A percentile compares a stretch with the other conserved stretches of the same genome.
phyloP scores from a whole-genome alignment of 805 yeast species.

The Suhomyces tanzawaensis region DNA sequence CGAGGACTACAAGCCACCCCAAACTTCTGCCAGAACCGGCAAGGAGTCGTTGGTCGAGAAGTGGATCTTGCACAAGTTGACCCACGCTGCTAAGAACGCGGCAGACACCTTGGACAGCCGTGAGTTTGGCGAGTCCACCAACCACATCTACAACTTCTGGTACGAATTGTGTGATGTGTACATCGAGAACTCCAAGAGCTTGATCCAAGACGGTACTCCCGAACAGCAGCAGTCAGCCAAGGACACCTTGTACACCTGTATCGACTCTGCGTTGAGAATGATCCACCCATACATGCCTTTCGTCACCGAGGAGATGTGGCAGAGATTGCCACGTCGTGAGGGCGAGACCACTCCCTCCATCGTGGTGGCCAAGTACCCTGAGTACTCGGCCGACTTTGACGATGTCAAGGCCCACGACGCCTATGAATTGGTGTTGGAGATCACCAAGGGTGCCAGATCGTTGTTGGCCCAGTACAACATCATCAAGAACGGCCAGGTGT shows the following conservation, averaged over 20 bases:
- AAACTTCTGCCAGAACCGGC: conserved; percentile 60
- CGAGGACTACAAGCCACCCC: conserved; percentile 80
- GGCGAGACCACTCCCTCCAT: conserved; percentile 70
- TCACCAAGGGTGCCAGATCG: conserved; percentile 90
- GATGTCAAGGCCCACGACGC: conserved; percentile 66
- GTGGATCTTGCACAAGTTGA: conserved; percentile 90
- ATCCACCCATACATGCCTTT: conserved; percentile 99
- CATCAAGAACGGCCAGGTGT: conserved; percentile 82
- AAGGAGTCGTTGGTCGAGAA: conserved; percentile 89
- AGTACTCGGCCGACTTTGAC: conserved; percentile 55
- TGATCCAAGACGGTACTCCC: conserved; percentile 87
- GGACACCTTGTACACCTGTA: conserved; percentile 89
- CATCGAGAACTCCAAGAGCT: conserved; percentile 93
- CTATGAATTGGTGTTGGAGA: conserved; percentile 79
- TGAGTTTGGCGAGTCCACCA: conserved; percentile 86
- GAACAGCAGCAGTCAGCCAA: conserved; percentile 85
- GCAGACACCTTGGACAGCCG: conserved; percentile 72
- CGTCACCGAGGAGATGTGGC: conserved; percentile 98
- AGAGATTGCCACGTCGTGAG: conserved; percentile 87
- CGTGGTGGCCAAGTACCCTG: conserved; percentile 78
- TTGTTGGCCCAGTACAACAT: conserved; percentile 87
- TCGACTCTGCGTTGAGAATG: conserved; percentile 85
- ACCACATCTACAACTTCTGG: conserved; percentile 92
- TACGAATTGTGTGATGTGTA: conserved; percentile 94
- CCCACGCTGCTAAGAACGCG: conserved; percentile 62